Conservation (phyloP, 495 filamentous ascomycete species). For the Achaetomiella virescens region DNA sequence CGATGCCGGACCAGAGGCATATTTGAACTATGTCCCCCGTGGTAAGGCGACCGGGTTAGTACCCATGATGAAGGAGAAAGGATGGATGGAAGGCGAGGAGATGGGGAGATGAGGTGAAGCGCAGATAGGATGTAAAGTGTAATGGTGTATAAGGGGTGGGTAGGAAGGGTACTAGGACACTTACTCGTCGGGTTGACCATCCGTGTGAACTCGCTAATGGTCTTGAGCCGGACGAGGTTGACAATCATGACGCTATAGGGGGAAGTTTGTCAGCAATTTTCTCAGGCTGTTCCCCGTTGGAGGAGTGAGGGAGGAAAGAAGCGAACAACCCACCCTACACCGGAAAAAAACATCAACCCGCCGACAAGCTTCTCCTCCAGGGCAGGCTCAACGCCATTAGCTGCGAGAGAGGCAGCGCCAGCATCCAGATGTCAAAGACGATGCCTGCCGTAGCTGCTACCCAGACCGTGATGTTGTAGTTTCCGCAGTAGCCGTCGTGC, state of each 20-base stretch:
- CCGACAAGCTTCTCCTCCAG: conserved; percentile 29
- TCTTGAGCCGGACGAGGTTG: conserved; percentile 25
- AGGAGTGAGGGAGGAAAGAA: too few species aligned
- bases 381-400: conserved; percentile 26
- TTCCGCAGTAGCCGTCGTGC: conserved; percentile 23
- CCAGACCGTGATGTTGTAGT: conserved; percentile 23
- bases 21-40: too few species aligned
- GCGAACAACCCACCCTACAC: conserved; percentile 26
- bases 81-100: too few species aligned
- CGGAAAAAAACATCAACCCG: conserved; percentile 34
- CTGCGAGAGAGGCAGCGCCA: conserved; percentile 32
- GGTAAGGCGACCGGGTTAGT: too few species aligned
- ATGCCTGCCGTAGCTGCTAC: conserved; percentile 29
- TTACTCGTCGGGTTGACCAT: conserved; percentile 24
- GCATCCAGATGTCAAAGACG: conserved; percentile 30
- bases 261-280: background rate
- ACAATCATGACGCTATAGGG: conserved; percentile 24
- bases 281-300: too few species aligned
- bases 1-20: too few species aligned
- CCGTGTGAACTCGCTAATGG: conserved; percentile 21
- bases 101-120: too few species aligned
- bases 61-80: too few species aligned
- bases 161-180: too few species aligned
- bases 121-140: too few species aligned
- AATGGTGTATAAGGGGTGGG: too few species aligned